Evolutionary conservation across 2,329 filamentous ascomycete genomes (phyloP).

Genomic region (Cercospora beticola): DNA sequence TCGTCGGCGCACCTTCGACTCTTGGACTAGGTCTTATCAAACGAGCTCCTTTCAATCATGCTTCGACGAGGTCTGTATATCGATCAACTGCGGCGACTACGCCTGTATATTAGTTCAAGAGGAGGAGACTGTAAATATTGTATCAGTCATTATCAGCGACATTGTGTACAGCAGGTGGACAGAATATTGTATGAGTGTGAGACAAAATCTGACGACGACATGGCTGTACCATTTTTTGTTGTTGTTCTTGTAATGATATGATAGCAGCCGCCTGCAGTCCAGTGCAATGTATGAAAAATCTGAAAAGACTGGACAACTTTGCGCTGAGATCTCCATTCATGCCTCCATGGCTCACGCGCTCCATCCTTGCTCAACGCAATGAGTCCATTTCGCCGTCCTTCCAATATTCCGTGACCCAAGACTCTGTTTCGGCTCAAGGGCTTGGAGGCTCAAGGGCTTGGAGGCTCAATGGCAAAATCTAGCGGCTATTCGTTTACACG

Average conservation of each 20-base stretch:
- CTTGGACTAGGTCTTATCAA: constrained; percentile 2
- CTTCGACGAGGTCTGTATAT: neutral
- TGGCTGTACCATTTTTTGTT: neutral
- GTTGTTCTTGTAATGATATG: neutral
- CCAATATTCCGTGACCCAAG: neutral
- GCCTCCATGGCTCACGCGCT: too few relatives aligned
- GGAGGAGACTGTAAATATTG: neutral
- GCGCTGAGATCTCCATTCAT: neutral
- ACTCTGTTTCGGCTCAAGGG: neutral
- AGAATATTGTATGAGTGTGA: neutral
- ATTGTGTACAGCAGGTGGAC: neutral
- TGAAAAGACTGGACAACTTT: neutral
- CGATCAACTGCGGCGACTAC: neutral
- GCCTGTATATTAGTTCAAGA: neutral
- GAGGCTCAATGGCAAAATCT: neutral
- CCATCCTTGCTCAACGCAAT: neutral
- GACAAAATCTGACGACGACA: neutral
- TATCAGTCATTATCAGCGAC: neutral
- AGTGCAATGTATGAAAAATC: neutral
- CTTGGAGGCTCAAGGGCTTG: neutral
- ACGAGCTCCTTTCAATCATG: neutral
- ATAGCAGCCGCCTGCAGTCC: neutral
- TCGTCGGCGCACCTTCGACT: neutral
- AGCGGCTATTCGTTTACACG: constrained; percentile 7
- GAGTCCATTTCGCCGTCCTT: neutral